phyloP scores from a whole-genome alignment of 179 eudicot species.

The Drosera spatulata region DNA sequence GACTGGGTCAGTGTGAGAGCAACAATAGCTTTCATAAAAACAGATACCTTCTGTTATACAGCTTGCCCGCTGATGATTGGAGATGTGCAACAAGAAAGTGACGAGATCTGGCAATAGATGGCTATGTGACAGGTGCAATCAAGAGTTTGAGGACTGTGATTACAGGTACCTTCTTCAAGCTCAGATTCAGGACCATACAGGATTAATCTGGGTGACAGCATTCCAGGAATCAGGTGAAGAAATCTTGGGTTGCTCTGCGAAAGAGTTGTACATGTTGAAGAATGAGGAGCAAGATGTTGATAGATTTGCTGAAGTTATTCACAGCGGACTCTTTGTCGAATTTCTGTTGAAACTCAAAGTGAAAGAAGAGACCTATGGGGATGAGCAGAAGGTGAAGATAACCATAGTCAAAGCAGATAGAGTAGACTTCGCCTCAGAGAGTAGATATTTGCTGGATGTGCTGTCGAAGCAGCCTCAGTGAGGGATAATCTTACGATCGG shows the following conservation, averaged over 20 bases:
- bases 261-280: constrained; percentile 64
- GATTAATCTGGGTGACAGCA: constrained; percentile 87
- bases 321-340: constrained; percentile 37
- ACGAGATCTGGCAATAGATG: constrained; percentile 67
- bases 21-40: constrained; percentile 59
- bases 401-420: constrained; percentile 82
- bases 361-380: constrained; percentile 87
- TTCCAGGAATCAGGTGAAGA: constrained; percentile 90
- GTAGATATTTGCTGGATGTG: constrained; percentile 43
- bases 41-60: constrained; percentile 80
- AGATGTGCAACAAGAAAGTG: constrained; percentile 86
- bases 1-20: constrained; percentile 90
- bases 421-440: constrained; percentile 48
- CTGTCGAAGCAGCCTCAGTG: constrained; percentile 17
- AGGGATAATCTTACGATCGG: too few species aligned
- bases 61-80: constrained; percentile 96
- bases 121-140: constrained; percentile 92
- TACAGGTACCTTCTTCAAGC: constrained; percentile 92
- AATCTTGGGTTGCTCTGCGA: constrained; percentile 81
- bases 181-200: constrained; percentile 85
- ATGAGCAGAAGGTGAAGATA: constrained; percentile 80
- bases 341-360: constrained; percentile 66
- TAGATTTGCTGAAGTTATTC: constrained; percentile 45
- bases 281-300: constrained; percentile 49
- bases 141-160: constrained; percentile 96